Conservation (phyloP, 331 rosid species). For the Phaseolus coccineus region DNA sequence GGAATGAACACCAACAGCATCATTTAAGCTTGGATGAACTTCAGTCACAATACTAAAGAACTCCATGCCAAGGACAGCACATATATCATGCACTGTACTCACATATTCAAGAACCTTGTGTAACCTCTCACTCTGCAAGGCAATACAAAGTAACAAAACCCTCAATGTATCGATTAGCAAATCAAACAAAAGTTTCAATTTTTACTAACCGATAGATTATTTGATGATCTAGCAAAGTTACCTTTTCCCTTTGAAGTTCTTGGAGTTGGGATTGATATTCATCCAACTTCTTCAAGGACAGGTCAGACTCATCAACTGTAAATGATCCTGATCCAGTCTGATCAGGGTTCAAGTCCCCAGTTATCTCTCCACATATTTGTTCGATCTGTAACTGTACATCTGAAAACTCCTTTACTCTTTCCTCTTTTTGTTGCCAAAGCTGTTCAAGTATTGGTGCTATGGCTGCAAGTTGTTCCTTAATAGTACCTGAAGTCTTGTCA, state of each 20-base stretch:
- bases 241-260: constrained; percentile 95
- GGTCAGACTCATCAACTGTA: constrained; percentile 73
- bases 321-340: constrained; percentile 49
- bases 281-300: constrained; percentile 80
- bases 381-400: constrained; percentile 84
- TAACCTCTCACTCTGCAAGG: constrained; percentile 88
- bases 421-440: constrained; percentile 83
- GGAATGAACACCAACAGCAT: constrained; percentile 81
- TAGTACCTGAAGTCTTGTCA: constrained; percentile 77
- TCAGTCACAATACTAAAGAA: constrained; percentile 85
- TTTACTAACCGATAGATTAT: constrained; percentile 12
- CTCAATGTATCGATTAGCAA: constrained; percentile 25
- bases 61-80: constrained; percentile 91
- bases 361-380: constrained; percentile 83
- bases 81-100: constrained; percentile 90
- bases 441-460: constrained; percentile 83
- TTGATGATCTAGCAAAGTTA: constrained; percentile 37
- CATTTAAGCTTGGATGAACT: constrained; percentile 95
- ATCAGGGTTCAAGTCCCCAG: constrained; percentile 64
- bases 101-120: constrained; percentile 93
- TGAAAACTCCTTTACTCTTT: constrained; percentile 77
- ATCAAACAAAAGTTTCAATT: constrained; percentile 16
- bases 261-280: constrained; percentile 85
- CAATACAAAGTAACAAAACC: constrained; percentile 39
- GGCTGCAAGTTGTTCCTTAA: constrained; percentile 91